Evolutionary conservation across 331 rosid species (phyloP), one percentile per base, ranked within the genome.

Genomic region (Quercus phellos): DNA sequence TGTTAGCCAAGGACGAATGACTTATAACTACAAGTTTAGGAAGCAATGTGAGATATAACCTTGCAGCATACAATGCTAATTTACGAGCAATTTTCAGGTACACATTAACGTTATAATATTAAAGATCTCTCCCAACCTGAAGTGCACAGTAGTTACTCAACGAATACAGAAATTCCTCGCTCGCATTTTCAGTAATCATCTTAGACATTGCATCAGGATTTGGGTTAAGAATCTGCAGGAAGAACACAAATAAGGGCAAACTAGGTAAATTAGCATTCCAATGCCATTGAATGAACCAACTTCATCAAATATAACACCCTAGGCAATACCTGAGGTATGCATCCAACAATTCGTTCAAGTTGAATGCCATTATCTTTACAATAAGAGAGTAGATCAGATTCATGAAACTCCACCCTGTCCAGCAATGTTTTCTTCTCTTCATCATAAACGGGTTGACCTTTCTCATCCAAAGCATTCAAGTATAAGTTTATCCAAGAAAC

Each of bases 181-280:
- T 94, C 6, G 99, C 97, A 84, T 94, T 92, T 88, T 94, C 99
- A 21, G 97, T 94, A 71, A 94, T 92, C 94, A 95, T 87, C 89
- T 91, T 92, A 75, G 99, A 87, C 99, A 95, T 95, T 72, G 99
- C 99, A 80, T 95, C 97, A 75, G 99, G 99, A 82, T 95, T 95
- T 64, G 99, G 99, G 89, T 95, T 95, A 74, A 95, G 98, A 92
- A 94, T 94, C 99, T 94, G 94, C 78, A 83, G 32, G 38, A 51
- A 53, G 46, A 82, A 71, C 79, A 42, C 55, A 63, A 56, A 58
- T 24, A 75, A 21, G 22, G 56, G 38, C 74, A 80, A 67, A 77
- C 53, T 34, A 54, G 51, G 59, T 34, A 78, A 67, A 53, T 29
- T 60, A 22, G 72, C 67, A 55, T 29, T 69, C 67, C 22, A 46